Evolutionary conservation across 2,329 filamentous ascomycete species (phyloP), one percentile per base, ranked within the genome.

Genomic region (Phoma sp.): DNA sequence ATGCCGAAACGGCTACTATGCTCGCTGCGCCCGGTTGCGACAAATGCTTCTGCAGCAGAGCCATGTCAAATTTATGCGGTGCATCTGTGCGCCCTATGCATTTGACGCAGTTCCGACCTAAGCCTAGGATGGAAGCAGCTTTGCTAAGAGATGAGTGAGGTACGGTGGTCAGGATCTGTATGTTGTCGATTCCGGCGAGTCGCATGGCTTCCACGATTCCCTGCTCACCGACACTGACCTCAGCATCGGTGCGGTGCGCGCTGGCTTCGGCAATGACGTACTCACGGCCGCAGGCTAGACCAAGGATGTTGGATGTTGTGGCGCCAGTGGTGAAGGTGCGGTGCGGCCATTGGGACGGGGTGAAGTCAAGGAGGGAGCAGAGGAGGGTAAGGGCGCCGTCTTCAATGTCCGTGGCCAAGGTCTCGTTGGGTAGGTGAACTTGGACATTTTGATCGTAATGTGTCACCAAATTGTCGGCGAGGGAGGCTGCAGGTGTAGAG

Each of bases 141-240:
- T 97, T 97, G 47, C 82, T 82, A 1, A 96, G 78, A 2, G 91
- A 96, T 38, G 91, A 96, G 73, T 98, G 94, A 0, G 88, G 90
- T 62, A 89, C 84, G 36, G 91, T 92, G 1, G 91, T 93, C 55
- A 97, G 78, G 7, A 97, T 81, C 69, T 92, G 90, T 6, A 97
- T 80, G 22, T 87, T 83, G 17, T 80, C 80, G 13, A 96, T 75
- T 0, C 87, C 85, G 0, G 89, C 86, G 38, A 77, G 78, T 6
- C 77, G 73, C 71, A 91, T 89, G 1, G 91, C 90, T 29, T 80
- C 80, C 21, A 89, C 72, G 2, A 96, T 68, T 0, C 93, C 93
- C 29, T 86, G 64, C 62, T 92, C 87, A 0, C 88, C 90, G 0
- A 92, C 86, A 21, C 71, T 74, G 22, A 61, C 64, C 35, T 65